phyloP scores from a whole-genome alignment of 305 asterid genomes.

The Fraxinus xanthoxyloides region DNA sequence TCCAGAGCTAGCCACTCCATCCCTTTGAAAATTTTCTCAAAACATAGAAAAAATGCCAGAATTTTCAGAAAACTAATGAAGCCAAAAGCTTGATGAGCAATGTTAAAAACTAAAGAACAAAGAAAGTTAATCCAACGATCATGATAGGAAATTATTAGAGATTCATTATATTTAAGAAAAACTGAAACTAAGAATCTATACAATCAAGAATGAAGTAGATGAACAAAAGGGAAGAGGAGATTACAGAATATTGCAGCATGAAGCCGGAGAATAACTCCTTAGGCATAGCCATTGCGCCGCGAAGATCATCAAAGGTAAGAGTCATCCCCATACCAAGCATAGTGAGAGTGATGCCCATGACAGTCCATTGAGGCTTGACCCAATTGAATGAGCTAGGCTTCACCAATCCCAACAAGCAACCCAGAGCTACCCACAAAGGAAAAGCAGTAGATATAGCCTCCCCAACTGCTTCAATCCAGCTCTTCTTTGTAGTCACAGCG shows the following conservation, averaged over 20 bases:
- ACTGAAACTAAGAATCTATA: background rate
- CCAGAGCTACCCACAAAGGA: slow-evolving; percentile 93
- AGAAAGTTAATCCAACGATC: background rate
- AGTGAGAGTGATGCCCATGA: slow-evolving; percentile 81
- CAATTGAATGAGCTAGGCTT: slow-evolving; percentile 68
- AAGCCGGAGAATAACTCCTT: slow-evolving; percentile 72
- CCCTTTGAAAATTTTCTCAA: background rate
- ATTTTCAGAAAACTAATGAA: background rate
- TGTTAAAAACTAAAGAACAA: background rate
- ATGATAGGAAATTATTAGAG: background rate
- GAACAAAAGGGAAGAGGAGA: background rate
- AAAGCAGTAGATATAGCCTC: slow-evolving; percentile 72
- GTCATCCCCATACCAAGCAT: slow-evolving; percentile 99
- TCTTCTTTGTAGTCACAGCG: slow-evolving; percentile 34
- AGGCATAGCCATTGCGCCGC: slow-evolving; percentile 87
- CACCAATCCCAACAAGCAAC: slow-evolving; percentile 73
- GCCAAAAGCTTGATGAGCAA: background rate
- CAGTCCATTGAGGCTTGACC: slow-evolving; percentile 82
- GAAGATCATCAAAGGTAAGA: slow-evolving; percentile 79
- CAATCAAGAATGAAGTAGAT: background rate
- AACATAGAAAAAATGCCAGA: background rate
- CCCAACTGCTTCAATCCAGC: slow-evolving; percentile 55
- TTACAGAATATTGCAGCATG: slow-evolving; percentile 75
- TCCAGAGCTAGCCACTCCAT: background rate
- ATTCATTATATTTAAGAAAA: background rate